These are phyloP conservation scores for Ophiostoma populinum DNA, from an alignment of 2,329 filamentous ascomycete species.

Conservation along the genomic window DNA sequence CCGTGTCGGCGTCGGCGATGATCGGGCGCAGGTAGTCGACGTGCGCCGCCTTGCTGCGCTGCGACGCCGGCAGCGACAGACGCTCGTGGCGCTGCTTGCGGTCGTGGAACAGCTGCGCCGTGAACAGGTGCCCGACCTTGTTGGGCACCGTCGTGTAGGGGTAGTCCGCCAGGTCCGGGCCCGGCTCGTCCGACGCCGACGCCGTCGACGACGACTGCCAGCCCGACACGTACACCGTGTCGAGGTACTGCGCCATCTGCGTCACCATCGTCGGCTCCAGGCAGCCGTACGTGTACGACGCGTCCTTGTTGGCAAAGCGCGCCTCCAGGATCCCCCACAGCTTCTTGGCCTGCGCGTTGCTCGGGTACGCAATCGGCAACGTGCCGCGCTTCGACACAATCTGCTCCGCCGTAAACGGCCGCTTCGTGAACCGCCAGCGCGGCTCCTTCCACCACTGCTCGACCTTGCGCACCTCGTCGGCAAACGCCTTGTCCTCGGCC, in stretches of 20 bases:
- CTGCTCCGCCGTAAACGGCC: conserved; percentile 88
- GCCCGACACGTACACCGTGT: conserved; percentile 96
- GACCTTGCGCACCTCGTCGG: conserved; percentile 69
- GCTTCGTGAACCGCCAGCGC: conserved; percentile 82
- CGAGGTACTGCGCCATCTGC: conserved; percentile 97
- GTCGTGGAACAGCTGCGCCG: conserved; percentile 98
- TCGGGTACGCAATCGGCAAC: conserved; percentile 79
- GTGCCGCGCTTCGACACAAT: conserved; percentile 92
- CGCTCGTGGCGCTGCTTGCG: conserved; percentile 96
- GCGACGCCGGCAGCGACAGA: conserved; percentile 52
- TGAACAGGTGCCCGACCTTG: conserved; percentile 94
- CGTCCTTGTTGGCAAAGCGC: conserved; percentile 61
- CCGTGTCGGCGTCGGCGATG: conserved; percentile 91
- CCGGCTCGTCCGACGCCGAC: conserved; percentile 85
- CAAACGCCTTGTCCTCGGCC: conserved; percentile 49
- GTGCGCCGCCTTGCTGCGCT: conserved; percentile 53
- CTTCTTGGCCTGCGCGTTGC: conserved; percentile 82
- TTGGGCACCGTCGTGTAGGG: conserved; percentile 95
- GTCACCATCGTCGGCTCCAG: conserved; percentile 97
- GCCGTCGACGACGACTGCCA: conserved; percentile 98
- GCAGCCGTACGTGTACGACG: conserved; percentile 92
- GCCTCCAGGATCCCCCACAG: conserved; percentile 78
- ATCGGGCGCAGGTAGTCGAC: conserved; percentile 92
- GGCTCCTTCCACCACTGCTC: conserved; percentile 90
- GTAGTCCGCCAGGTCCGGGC: conserved; percentile 95